Evolutionary conservation across 2,329 filamentous ascomycete species (phyloP).

Genomic region (Capronia americana): DNA sequence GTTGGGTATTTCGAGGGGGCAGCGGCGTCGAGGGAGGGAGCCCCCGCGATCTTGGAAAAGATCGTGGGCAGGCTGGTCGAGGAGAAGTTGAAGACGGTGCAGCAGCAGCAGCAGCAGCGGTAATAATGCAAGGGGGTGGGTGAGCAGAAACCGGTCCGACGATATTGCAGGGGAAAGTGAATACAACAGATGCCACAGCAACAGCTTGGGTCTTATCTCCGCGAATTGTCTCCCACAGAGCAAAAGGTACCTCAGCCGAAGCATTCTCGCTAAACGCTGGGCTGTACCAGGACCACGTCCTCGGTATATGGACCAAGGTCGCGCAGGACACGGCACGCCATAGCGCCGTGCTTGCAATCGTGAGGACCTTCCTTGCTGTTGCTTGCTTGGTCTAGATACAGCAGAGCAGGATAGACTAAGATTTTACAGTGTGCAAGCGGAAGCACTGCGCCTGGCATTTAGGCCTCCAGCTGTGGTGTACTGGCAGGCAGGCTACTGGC

Average conservation of each 20-base stretch:
- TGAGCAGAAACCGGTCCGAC: too few relatives aligned
- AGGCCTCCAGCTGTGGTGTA: background rate
- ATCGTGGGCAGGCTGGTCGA: slow-evolving; percentile 78
- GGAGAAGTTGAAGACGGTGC: slow-evolving; percentile 62
- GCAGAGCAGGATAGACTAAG: too few relatives aligned
- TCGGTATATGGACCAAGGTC: background rate
- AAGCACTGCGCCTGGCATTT: too few relatives aligned
- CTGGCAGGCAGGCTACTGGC: background rate
- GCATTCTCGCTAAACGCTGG: background rate
- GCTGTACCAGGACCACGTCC: background rate
- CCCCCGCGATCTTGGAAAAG: slow-evolving; percentile 69
- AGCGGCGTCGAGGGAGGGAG: slow-evolving; percentile 39
- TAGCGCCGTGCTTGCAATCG: background rate
- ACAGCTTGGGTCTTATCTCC: too few relatives aligned
- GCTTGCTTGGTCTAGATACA: background rate
- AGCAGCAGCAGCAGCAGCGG: background rate
- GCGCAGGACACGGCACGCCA: background rate
- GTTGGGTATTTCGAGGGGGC: slow-evolving; percentile 71
- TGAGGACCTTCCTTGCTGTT: background rate
- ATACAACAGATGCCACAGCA: too few relatives aligned
- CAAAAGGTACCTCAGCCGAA: too few relatives aligned
- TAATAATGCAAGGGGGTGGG: too few relatives aligned
- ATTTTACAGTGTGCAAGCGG: too few relatives aligned
- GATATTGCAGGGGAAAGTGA: too few relatives aligned
- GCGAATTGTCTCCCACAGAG: too few relatives aligned